Base-by-base conservation (phyloP, 2,329 filamentous ascomycete species). In the Fusarium udum region DNA sequence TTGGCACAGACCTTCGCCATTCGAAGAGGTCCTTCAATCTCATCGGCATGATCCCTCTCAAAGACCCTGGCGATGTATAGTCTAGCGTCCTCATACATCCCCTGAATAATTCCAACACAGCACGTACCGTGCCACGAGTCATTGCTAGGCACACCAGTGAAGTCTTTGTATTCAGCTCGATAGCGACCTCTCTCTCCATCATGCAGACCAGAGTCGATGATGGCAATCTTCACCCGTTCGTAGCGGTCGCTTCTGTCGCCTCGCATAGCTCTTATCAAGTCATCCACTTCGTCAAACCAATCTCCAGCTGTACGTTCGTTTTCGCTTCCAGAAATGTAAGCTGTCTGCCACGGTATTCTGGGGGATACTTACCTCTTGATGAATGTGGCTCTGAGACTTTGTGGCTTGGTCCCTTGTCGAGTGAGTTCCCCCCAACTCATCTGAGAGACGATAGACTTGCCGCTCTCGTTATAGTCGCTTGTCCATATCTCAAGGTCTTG, bases 141-240 rank as follows among this genome's bases (percentile, higher is more conserved):
- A 1, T 62, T 59, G 0, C 0, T 26, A 22, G 10, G 0, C 0
- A 13, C 6, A 4, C 31, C n/a, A 0, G 52, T 39, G 1, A 59
- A 46, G 4, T 62, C 60, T 10, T 15, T 4, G 2, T 59, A 59
- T 6, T 26, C 22, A 1, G 1, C 10, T 4, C 1, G 15, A 4
- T 61, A 45, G 5, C 3, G 31, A 1, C 1, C 0, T 8, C 51
- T 43, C 2, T 43, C 28, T 0, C 9, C 18, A 3, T 61, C 49
- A 2, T 61, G 37, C 0, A 61, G 4, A 0, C 59, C 59, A 14
- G 59, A 45, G 22, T 61, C 59, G 1, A 61, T 61, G 0, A 57
- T 13, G 4, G 59, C 59, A 0, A 61, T 37, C 15, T 61, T 61
- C 0, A 61, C 59, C 0, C 18, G 20, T 0, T 45, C 49, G 9